Conservation (phyloP, 768 basidiomycete species). For the Tulasnella sp. region DNA sequence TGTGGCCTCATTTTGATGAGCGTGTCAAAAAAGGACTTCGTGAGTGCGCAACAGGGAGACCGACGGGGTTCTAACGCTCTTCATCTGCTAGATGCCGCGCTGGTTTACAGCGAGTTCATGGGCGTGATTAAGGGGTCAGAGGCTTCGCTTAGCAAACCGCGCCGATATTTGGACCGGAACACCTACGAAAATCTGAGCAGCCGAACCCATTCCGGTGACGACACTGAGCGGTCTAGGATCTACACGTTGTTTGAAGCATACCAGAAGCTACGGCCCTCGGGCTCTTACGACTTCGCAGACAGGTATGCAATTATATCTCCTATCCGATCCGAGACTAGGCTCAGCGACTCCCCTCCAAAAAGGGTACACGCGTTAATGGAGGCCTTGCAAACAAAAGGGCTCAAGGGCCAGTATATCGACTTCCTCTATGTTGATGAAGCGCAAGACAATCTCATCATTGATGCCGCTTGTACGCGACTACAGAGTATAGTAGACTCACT, state of each 20-base stretch:
- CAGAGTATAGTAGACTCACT: neutral
- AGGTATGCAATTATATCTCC: constrained; percentile 48
- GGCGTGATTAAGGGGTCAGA: constrained; percentile 61
- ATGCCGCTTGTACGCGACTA: constrained; percentile 54
- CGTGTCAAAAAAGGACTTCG: constrained; percentile 20
- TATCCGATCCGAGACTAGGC: no score
- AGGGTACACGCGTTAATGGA: constrained; percentile 22
- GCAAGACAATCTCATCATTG: constrained; percentile 71
- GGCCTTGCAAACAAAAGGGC: neutral
- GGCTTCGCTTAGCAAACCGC: constrained; percentile 46
- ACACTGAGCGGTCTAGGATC: constrained; percentile 51
- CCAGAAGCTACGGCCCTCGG: constrained; percentile 46
- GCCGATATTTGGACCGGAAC: constrained; percentile 50
- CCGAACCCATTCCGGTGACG: constrained; percentile 60
- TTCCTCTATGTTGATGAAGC: constrained; percentile 75
- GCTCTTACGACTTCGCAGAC: constrained; percentile 63
- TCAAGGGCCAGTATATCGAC: constrained; percentile 46
- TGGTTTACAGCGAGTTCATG: constrained; percentile 37
- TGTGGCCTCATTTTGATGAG: constrained; percentile 35
- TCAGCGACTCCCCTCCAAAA: no score
- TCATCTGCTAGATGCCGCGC: constrained; percentile 13
- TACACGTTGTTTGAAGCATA: constrained; percentile 63
- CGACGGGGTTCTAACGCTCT: neutral
- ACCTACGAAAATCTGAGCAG: constrained; percentile 56
- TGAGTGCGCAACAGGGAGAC: neutral